phyloP scores from a whole-genome alignment of 176 grass and related monocot genomes.

The Alopecurus myosuroides region DNA sequence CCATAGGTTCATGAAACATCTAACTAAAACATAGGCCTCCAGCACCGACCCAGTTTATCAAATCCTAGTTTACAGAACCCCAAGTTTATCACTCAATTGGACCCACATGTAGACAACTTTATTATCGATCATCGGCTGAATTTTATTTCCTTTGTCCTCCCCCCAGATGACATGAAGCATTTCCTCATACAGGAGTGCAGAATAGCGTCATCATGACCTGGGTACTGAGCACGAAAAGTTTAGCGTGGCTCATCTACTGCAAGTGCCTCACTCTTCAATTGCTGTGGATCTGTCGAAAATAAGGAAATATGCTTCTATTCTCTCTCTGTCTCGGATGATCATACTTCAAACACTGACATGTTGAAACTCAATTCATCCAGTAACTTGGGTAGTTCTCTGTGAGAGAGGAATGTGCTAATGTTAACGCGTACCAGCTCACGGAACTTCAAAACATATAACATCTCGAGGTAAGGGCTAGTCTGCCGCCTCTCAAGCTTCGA shows the following conservation, averaged over 20 bases:
- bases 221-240: background rate
- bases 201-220: background rate
- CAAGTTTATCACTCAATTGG: background rate
- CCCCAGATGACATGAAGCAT: background rate
- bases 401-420: background rate
- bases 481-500: slow-evolving; percentile 90
- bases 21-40: too few species aligned
- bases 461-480: slow-evolving; percentile 77
- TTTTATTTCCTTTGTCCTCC: too few species aligned
- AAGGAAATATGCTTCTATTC: background rate
- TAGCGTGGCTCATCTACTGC: slow-evolving; percentile 46
- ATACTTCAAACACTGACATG: background rate
- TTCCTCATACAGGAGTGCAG: background rate
- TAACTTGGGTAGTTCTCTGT: background rate
- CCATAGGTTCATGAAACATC: too few species aligned
- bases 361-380: background rate
- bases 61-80: background rate
- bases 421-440: slow-evolving; percentile 60
- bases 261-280: slow-evolving; percentile 77
- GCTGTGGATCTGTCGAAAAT: background rate
- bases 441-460: too few species aligned
- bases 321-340: background rate
- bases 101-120: background rate
- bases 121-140: background rate
- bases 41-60: too few species aligned